Percentiles rank a stretch among this genome's conserved stretches.
Conservation (phyloP, 495 filamentous ascomycete genomes). For the Cairneyella variabilis region DNA sequence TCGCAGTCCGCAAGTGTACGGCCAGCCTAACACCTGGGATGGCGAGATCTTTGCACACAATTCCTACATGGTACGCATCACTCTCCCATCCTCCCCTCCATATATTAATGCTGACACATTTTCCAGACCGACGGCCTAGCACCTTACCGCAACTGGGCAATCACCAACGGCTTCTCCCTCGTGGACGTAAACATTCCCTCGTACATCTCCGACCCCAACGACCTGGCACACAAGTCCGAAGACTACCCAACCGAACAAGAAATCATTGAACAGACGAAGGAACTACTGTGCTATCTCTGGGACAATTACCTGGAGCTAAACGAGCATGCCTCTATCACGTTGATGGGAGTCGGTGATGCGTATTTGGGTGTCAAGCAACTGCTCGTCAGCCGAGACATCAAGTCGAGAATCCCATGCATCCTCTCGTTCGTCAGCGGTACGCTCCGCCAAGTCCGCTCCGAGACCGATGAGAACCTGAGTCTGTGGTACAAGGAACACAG, state of each 20-base stretch:
- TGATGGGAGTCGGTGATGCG: slow-evolving; percentile 79
- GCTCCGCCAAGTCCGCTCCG: slow-evolving; percentile 62
- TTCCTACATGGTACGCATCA: slow-evolving; percentile 71
- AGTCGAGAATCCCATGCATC: slow-evolving; percentile 41
- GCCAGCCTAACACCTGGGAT: slow-evolving; percentile 61
- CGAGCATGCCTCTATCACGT: slow-evolving; percentile 65
- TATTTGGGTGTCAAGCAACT: slow-evolving; percentile 68
- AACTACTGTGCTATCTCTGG: slow-evolving; percentile 86
- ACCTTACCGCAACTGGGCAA: slow-evolving; percentile 79
- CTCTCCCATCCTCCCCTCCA: background rate
- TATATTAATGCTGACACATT: slow-evolving; percentile 23
- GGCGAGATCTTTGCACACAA: slow-evolving; percentile 78
- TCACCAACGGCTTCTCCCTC: slow-evolving; percentile 67
- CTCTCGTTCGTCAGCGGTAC: slow-evolving; percentile 59
- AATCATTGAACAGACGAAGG: slow-evolving; percentile 55
- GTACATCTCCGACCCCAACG: slow-evolving; percentile 18
- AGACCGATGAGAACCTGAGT: slow-evolving; percentile 59
- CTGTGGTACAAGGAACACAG: slow-evolving; percentile 73
- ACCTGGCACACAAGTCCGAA: slow-evolving; percentile 25
- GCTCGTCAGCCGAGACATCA: slow-evolving; percentile 56
- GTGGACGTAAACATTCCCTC: slow-evolving; percentile 89
- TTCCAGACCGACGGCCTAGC: slow-evolving; percentile 71
- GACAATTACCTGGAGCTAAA: slow-evolving; percentile 92
- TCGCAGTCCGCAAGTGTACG: slow-evolving; percentile 64
- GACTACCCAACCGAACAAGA: background rate